Evolutionary conservation across 2,329 filamentous ascomycete species (phyloP).

Genomic region (Leptographium procerum): DNA sequence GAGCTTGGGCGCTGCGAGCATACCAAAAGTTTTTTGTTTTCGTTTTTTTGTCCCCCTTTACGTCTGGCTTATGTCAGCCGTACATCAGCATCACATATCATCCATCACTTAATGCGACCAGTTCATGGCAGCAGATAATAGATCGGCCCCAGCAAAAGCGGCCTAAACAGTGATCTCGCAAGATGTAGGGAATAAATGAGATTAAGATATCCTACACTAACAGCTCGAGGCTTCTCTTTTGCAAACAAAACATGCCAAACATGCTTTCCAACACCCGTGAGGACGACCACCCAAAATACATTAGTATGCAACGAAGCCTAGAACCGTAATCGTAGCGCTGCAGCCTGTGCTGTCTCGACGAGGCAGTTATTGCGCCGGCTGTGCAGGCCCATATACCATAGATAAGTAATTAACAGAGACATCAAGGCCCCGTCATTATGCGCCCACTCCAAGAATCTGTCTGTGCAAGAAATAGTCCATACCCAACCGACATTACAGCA

Average conservation of each 20-base stretch:
- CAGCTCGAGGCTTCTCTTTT: neutral
- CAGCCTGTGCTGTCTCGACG: neutral
- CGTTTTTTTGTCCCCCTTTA: neutral
- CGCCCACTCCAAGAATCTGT: neutral
- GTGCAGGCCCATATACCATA: no score
- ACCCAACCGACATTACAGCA: conserved; percentile 5
- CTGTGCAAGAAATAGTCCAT: neutral
- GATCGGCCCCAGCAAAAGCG: no score
- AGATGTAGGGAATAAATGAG: neutral
- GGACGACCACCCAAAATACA: neutral
- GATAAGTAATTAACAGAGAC: neutral
- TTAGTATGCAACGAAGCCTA: neutral
- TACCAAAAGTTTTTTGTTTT: neutral
- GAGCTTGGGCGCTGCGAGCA: neutral
- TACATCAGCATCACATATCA: no score
- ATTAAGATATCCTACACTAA: neutral
- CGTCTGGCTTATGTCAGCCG: no score
- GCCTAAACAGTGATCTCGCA: no score
- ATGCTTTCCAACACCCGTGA: neutral
- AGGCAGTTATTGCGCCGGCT: neutral
- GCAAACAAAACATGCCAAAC: neutral
- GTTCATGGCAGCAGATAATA: no score
- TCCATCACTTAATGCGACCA: no score
- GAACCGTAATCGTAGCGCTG: neutral
- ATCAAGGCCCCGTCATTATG: neutral